Conservation (phyloP, 139 green algal genomes). For the Closterium sp. region DNA sequence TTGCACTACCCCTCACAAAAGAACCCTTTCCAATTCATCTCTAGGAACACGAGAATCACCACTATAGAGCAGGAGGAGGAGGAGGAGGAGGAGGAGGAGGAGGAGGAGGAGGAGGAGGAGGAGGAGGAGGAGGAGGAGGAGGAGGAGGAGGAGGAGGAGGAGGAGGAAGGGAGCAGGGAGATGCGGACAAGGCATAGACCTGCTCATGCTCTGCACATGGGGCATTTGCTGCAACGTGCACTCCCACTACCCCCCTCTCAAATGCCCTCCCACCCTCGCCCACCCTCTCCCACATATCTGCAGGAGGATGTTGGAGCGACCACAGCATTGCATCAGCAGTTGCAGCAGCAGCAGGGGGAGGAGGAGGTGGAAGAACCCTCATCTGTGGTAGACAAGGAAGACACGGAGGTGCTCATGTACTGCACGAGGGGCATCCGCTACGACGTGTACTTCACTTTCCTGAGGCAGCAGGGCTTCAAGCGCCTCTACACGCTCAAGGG, state of each 20-base stretch:
- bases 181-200: slow-evolving; percentile 40
- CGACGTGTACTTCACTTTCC: slow-evolving; percentile 93
- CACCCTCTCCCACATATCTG: too few species aligned
- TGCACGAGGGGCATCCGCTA: slow-evolving; percentile 99
- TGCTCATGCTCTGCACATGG: slow-evolving; percentile 97
- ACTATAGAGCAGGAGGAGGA: too few species aligned
- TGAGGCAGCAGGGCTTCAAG: slow-evolving; percentile 63
- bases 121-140: too few species aligned
- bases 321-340: not conserved
- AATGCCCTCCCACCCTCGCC: too few species aligned
- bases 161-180: slow-evolving; percentile 8
- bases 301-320: not conserved
- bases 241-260: not conserved
- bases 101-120: too few species aligned
- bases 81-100: too few species aligned
- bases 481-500: slow-evolving; percentile 95
- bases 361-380: slow-evolving; percentile 21
- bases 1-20: too few species aligned
- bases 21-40: too few species aligned
- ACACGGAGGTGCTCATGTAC: slow-evolving; percentile 82
- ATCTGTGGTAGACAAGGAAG: slow-evolving; percentile 32
- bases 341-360: not conserved
- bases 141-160: too few species aligned
- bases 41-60: too few species aligned
- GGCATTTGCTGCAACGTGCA: slow-evolving; percentile 99